Conservation (phyloP, 2,329 filamentous ascomycete species). For the Fusarium torulosum region DNA sequence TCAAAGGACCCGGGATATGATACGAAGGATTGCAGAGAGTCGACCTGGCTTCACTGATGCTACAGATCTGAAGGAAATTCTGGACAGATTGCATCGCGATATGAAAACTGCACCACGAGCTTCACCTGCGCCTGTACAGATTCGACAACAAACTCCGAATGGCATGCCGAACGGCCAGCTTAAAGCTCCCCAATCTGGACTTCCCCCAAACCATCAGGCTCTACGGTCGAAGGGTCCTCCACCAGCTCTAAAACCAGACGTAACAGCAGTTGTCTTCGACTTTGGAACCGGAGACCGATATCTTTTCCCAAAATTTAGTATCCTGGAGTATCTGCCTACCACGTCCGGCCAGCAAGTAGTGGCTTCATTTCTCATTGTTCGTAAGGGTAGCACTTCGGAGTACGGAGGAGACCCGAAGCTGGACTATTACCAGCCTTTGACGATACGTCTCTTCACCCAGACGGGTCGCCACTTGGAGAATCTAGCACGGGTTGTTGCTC, state of each 20-base stretch:
- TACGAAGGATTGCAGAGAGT: slow-evolving; percentile 66
- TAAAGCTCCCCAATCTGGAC: slow-evolving; percentile 31
- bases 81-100: slow-evolving; percentile 63
- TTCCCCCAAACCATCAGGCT: slow-evolving; percentile 62
- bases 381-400: slow-evolving; percentile 76
- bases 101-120: slow-evolving; percentile 53
- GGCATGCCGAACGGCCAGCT: slow-evolving; percentile 51
- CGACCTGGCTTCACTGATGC: slow-evolving; percentile 65
- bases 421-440: slow-evolving; percentile 83
- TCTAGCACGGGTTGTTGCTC: slow-evolving; percentile 71
- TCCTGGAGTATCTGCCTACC: slow-evolving; percentile 73
- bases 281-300: slow-evolving; percentile 82
- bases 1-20: slow-evolving; percentile 61
- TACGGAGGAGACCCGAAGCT: slow-evolving; percentile 72
- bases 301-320: slow-evolving; percentile 82
- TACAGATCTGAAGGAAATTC: slow-evolving; percentile 64
- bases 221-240: slow-evolving; percentile 71
- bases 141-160: slow-evolving; percentile 49
- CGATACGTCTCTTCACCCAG: slow-evolving; percentile 68
- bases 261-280: slow-evolving; percentile 76
- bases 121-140: slow-evolving; percentile 48
- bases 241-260: slow-evolving; percentile 67
- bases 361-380: slow-evolving; percentile 82
- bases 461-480: slow-evolving; percentile 70
- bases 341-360: slow-evolving; percentile 71